Conservation (phyloP, 495 filamentous ascomycete genomes). For the Ramalina peruviana region DNA sequence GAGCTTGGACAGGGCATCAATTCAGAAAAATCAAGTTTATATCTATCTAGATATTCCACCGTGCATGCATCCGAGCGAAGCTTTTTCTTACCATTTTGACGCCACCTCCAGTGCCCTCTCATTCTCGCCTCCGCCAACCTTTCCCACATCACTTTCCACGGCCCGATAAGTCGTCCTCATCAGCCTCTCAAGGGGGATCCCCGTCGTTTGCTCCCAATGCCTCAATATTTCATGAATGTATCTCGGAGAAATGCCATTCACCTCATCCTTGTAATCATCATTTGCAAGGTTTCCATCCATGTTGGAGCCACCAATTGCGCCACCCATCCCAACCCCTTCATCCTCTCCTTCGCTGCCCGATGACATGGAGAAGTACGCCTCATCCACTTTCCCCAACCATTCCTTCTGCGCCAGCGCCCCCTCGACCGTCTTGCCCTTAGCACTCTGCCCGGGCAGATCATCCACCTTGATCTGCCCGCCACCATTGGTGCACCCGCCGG, state of each 20-base stretch:
- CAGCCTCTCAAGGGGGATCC: constrained; percentile 55
- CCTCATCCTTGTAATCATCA: constrained; percentile 22
- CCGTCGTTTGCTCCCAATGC: constrained; percentile 60
- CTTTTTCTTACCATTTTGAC: no score
- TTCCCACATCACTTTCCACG: constrained; percentile 91
- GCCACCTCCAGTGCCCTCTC: constrained; percentile 79
- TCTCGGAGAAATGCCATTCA: constrained; percentile 43
- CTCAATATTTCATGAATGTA: constrained; percentile 34
- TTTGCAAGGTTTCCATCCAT: constrained; percentile 2
- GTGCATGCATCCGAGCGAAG: no score
- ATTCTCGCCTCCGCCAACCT: constrained; percentile 50
- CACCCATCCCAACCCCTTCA: constrained; percentile 11
- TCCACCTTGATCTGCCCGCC: constrained; percentile 87
- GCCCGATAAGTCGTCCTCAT: constrained; percentile 75
- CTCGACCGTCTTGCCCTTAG: not conserved
- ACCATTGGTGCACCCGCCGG: constrained; percentile 93
- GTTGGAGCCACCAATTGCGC: constrained; percentile 3
- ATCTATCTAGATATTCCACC: no score
- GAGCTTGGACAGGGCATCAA: no score
- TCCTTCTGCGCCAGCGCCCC: constrained; percentile 25
- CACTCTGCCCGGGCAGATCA: constrained; percentile 40
- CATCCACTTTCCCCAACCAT: constrained; percentile 78
- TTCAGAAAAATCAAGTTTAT: no score
- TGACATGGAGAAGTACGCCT: constrained; percentile 82
- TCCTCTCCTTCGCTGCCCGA: constrained; percentile 20